Evolutionary conservation across 2,329 filamentous ascomycete genomes (phyloP).

Genomic region (Trichoderma brevicompactum): DNA sequence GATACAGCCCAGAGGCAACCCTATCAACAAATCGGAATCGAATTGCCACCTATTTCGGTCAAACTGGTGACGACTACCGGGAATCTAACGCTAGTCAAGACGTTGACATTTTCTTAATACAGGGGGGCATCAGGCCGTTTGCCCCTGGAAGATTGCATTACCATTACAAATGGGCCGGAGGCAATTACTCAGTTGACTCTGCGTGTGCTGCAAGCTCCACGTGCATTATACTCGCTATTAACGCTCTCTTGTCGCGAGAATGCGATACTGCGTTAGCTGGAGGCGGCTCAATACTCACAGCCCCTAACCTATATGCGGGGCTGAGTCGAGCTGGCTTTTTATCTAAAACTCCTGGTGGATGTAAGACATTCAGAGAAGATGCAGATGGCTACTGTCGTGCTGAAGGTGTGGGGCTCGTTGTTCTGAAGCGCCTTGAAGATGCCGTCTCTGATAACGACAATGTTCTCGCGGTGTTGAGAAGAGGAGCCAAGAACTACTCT

Average conservation of each 20-base stretch:
- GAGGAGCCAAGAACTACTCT: constrained; percentile 71
- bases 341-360: constrained; percentile 32
- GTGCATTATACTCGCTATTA: neutral
- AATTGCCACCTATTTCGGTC: neutral
- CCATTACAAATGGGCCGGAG: neutral
- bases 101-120: neutral
- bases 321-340: constrained; percentile 40
- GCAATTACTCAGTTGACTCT: neutral
- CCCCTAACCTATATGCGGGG: neutral
- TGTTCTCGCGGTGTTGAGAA: constrained; percentile 66
- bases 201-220: neutral
- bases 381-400: constrained; percentile 56
- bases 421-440: constrained; percentile 54
- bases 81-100: neutral
- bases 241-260: neutral
- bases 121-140: neutral
- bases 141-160: neutral
- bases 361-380: constrained; percentile 36
- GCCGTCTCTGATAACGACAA: constrained; percentile 64
- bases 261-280: neutral
- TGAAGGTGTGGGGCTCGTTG: constrained; percentile 51
- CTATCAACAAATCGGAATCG: neutral
- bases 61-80: neutral
- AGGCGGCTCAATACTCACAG: neutral
- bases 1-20: constrained; percentile 41